Conservation (phyloP, 768 basidiomycete species). For the Mycena latifolia region DNA sequence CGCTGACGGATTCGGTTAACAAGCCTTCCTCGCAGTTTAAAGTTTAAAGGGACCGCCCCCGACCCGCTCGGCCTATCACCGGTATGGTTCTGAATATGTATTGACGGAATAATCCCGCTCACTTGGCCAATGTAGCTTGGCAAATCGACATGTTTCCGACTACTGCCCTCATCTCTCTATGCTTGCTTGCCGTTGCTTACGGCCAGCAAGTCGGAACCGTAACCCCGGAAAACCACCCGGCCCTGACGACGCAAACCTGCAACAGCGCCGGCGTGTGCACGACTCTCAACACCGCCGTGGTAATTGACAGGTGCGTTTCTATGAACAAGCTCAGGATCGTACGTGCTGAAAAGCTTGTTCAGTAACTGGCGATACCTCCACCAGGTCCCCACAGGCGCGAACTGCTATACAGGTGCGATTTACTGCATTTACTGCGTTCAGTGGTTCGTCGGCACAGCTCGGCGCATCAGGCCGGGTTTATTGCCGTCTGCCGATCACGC, state of each 20-base stretch:
- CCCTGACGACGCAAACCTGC: conserved; percentile 59
- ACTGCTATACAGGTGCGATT: conserved; percentile 64
- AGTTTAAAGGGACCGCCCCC: too few relatives aligned
- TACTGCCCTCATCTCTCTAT: conserved; percentile 53
- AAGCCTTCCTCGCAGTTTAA: neutral
- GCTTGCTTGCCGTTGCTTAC: conserved; percentile 55
- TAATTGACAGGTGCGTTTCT: too few relatives aligned
- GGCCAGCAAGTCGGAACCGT: conserved; percentile 65
- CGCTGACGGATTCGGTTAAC: neutral
- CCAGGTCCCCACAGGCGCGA: conserved; percentile 46
- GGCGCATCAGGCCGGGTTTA: too few relatives aligned
- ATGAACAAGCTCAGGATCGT: too few relatives aligned
- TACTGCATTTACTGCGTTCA: too few relatives aligned
- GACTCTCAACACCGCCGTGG: conserved; percentile 49
- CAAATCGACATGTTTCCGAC: conserved; percentile 49
- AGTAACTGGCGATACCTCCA: conserved; percentile 67
- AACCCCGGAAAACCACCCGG: conserved; percentile 62
- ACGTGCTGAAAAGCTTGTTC: too few relatives aligned
- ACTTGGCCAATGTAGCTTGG: conserved; percentile 3
- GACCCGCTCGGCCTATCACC: neutral
- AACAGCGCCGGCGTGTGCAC: conserved; percentile 56
- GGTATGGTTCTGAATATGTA: neutral
- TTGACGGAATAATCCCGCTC: conserved; percentile 2
- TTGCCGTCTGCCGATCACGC: too few relatives aligned
- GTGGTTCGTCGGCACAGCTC: too few relatives aligned